phyloP scores from a whole-genome alignment of 257 asterid genomes.

The Henckelia pumila region DNA sequence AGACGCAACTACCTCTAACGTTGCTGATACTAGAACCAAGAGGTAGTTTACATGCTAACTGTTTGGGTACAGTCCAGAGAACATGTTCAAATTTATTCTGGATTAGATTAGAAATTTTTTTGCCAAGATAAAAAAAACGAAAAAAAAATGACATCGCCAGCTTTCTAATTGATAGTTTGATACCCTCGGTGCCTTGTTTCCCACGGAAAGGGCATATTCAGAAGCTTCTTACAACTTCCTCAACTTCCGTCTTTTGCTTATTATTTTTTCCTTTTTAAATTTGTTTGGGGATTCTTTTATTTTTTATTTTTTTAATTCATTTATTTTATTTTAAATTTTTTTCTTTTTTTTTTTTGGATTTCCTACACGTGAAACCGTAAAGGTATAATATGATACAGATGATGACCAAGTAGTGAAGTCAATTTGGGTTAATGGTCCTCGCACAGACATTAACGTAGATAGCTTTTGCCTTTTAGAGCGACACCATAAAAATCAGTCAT shows the following conservation, averaged over 20 bases:
- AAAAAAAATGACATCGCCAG: not conserved
- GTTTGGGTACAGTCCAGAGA: not conserved
- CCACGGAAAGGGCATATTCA: not conserved
- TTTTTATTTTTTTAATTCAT: no score
- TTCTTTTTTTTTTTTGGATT: no score
- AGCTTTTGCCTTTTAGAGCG: constrained; percentile 15
- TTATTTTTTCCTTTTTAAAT: no score
- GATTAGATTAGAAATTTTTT: not conserved
- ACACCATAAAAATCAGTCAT: not conserved
- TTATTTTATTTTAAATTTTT: no score
- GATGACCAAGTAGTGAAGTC: not conserved
- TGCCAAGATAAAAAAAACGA: not conserved
- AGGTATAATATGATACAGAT: not conserved
- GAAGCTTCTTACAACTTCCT: not conserved
- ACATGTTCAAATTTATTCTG: not conserved
- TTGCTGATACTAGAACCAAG: not conserved
- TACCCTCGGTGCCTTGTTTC: not conserved
- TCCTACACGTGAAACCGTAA: no score
- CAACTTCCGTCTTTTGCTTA: no score
- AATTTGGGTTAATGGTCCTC: not conserved
- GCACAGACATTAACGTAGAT: not conserved
- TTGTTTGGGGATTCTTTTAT: no score
- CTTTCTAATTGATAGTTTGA: not conserved
- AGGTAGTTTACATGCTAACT: not conserved
- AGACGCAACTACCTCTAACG: not conserved